Evolutionary conservation across 2,329 filamentous ascomycete genomes (phyloP), one percentile per base, ranked within the genome.

Genomic region (Cladosporium halotolerans): DNA sequence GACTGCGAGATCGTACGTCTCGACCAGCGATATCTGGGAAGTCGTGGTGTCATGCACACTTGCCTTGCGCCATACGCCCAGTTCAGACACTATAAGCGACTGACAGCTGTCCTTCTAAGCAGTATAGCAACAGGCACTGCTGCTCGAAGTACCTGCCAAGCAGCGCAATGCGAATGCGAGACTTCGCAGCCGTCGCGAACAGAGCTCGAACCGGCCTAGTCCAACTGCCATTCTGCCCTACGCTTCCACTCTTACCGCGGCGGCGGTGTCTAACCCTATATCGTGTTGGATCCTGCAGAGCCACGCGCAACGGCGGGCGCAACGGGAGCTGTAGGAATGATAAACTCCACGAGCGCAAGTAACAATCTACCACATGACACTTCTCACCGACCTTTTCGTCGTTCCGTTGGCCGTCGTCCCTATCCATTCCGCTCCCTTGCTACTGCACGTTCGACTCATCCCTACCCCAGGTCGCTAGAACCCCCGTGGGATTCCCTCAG

Each of bases 81-180:
- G 23, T 28, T 28, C 23, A 28, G 23, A 28, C 23, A 28, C 23
- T 28, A 28, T 28, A 28, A 28, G 23, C 23, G 23, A 16, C 39
- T 42, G 39, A 42, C 39, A 10, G 39, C 23, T 23, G 39, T 42
- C 39, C 23, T 16, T 28, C 23, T 28, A 28, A 28, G 23, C 23
- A 28, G 23, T 28, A 28, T 28, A 28, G 23, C 39, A 43, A 28
- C 13, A 41, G 9, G 36, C 14, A 23, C 44, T 34, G 42, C 16
- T 31, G 13, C 39, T 19, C 14, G 42, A 43, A 28, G 33, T 43
- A 36, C 40, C 40, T 51, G 48, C 48, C 48, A 51, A 51, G 48
- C 16, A 23, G 23, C 19, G 18, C n/a, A 50, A 45, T 33, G 47
- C 47, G 47, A 50, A 50, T 42, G 48, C 48, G 40, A 43, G 48